Evolutionary conservation across 306 rosid species (phyloP).

Genomic region (Quercus rubra): DNA sequence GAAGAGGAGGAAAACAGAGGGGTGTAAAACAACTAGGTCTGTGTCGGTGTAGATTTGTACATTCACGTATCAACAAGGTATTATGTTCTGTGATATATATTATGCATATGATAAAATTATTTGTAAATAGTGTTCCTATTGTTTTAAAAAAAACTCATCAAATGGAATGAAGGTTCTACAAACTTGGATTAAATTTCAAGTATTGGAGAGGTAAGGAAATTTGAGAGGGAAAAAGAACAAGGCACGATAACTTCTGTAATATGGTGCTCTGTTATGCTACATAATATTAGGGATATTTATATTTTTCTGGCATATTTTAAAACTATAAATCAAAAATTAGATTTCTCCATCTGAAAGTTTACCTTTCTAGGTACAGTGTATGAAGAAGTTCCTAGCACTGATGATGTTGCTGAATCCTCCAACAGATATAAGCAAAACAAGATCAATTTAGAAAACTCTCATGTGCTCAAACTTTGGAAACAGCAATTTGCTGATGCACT

Average conservation of each 20-base stretch:
- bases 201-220: neutral
- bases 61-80: neutral
- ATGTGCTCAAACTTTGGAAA: conserved; percentile 56
- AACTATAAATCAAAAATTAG: neutral
- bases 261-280: neutral
- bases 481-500: conserved; percentile 77
- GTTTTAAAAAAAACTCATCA: neutral
- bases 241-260: neutral
- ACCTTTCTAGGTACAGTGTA: conserved; percentile 44
- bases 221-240: too few relatives aligned
- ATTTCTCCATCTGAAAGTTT: neutral
- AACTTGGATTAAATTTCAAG: neutral
- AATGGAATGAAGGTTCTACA: neutral
- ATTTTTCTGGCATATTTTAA: neutral
- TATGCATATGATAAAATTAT: neutral
- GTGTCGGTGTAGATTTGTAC: neutral
- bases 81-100: neutral
- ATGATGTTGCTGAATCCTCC: conserved; percentile 41
- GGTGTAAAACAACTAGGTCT: neutral
- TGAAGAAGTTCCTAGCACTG: conserved; percentile 40
- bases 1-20: neutral
- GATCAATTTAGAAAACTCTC: conserved; percentile 28
- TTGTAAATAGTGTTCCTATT: neutral
- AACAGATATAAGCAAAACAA: conserved; percentile 21
- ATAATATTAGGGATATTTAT: neutral